These are phyloP conservation scores for Striga hermonthica DNA, from an alignment of 305 asterid species.

Conservation along the genomic window DNA sequence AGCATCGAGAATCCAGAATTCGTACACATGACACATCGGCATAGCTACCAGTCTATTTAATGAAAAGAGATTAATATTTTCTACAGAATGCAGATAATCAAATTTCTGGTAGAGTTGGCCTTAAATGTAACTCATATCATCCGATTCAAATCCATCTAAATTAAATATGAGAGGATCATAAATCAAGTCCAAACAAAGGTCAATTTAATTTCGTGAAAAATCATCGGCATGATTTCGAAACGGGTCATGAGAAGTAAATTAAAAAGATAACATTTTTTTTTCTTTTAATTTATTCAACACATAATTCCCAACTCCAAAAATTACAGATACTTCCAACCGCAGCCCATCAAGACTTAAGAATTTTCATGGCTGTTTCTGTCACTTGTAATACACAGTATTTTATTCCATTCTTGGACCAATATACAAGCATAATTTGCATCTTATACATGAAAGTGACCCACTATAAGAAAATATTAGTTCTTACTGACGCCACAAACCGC, in stretches of 20 bases:
- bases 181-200: background rate
- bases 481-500: constrained; percentile 29
- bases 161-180: background rate
- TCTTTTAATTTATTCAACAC: constrained; percentile 8
- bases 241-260: constrained; percentile 1
- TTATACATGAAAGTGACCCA: constrained; percentile 42
- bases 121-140: background rate
- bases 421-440: constrained; percentile 18
- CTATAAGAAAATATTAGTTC: constrained; percentile 24
- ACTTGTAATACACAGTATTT: constrained; percentile 30
- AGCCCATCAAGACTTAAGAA: constrained; percentile 34
- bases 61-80: background rate
- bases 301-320: constrained; percentile 28
- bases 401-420: constrained; percentile 34
- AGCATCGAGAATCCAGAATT: background rate
- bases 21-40: constrained; percentile 4
- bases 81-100: constrained; percentile 8
- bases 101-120: background rate
- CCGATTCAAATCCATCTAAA: too few relatives aligned
- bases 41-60: constrained; percentile 1
- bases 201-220: background rate
- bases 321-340: constrained; percentile 39
- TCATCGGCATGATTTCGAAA: constrained; percentile 12
- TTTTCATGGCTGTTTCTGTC: constrained; percentile 35
- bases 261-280: background rate